phyloP scores from a whole-genome alignment of 208 protist genomes.

The Trichomonas vaginalis region DNA sequence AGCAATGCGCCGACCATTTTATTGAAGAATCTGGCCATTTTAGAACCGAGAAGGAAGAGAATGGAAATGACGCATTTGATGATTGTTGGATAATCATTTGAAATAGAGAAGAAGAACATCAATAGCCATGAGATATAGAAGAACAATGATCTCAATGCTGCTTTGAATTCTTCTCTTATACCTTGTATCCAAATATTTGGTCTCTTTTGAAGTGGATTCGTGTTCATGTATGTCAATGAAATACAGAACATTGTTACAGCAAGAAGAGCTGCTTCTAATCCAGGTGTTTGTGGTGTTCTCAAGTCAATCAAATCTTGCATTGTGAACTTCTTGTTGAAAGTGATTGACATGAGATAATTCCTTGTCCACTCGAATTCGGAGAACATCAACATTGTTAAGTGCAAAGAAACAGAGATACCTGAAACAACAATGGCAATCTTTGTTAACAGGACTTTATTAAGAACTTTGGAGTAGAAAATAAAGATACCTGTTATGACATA shows the following conservation, averaged over 20 bases:
- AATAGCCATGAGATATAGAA: background rate
- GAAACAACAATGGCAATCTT: background rate
- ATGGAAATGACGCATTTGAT: background rate
- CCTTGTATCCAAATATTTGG: background rate
- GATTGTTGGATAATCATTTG: background rate
- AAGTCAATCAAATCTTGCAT: background rate
- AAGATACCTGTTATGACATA: background rate
- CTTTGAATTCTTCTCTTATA: background rate
- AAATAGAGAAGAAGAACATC: background rate
- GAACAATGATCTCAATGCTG: background rate
- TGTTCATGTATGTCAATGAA: background rate
- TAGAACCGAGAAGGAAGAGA: background rate
- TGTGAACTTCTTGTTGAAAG: background rate
- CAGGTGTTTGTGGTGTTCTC: background rate
- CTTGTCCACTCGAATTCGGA: background rate
- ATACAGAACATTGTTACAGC: background rate
- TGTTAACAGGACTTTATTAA: background rate
- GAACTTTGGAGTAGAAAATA: background rate
- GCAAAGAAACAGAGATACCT: background rate
- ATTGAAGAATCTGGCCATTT: background rate
- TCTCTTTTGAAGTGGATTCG: background rate
- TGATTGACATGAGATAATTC: background rate
- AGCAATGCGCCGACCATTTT: background rate
- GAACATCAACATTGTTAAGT: background rate
- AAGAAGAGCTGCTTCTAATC: background rate